Percentiles rank a stretch among this genome's conserved stretches.
Evolutionary conservation across 75 land plant genomes (phyloP).

Genomic region (Adiantum capillusveneris): DNA sequence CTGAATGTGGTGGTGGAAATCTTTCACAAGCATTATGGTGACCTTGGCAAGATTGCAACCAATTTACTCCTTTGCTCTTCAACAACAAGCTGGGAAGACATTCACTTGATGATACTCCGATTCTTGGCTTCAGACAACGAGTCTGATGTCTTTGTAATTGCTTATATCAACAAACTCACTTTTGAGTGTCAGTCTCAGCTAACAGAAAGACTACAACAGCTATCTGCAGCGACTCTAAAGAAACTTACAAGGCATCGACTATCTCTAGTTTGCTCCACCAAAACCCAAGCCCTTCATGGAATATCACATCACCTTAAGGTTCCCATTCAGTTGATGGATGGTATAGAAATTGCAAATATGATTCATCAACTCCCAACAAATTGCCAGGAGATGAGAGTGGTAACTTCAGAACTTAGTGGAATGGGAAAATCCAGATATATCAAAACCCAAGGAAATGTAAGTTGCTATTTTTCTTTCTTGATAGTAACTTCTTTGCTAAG

Average conservation of each 20-base stretch:
- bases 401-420: conserved; percentile 21
- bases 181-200: conserved; percentile 15
- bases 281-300: conserved; percentile 12
- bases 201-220: conserved; percentile 8
- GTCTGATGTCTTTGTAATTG: conserved; percentile 11
- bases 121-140: conserved; percentile 6
- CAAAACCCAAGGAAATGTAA: neutral
- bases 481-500: too few species aligned
- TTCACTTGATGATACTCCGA: conserved; percentile 15
- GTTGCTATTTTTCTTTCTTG: too few species aligned
- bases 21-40: conserved; percentile 10
- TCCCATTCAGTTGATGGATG: conserved; percentile 10
- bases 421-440: conserved; percentile 17
- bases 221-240: neutral
- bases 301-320: conserved; percentile 21
- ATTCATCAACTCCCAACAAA: conserved; percentile 14
- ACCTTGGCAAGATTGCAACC: conserved; percentile 9
- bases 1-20: conserved; percentile 13
- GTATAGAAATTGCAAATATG: neutral
- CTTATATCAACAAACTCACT: conserved; percentile 15
- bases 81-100: conserved; percentile 19
- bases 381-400: conserved; percentile 17
- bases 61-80: conserved; percentile 14
- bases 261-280: conserved; percentile 19
- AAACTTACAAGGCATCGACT: neutral